Evolutionary conservation across 331 rosid genomes (phyloP), one percentile per base, ranked within the genome.

Genomic region (Telfairia occidentalis): DNA sequence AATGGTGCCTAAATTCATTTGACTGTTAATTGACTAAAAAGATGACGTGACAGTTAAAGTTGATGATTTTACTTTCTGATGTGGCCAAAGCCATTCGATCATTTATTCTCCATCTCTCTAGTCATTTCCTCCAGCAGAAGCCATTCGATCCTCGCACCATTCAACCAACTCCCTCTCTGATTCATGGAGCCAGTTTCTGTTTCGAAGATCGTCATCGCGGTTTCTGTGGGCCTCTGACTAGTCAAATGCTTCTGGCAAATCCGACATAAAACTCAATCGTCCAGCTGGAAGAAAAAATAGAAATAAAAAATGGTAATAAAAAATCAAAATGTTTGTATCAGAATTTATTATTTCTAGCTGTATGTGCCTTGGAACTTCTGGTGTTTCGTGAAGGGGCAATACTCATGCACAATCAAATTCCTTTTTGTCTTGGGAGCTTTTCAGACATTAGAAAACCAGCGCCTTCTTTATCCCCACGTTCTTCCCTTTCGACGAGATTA

Each of bases 101-200:
- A n/a, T n/a, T n/a, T n/a, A n/a, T n/a, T 89, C 92, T 43, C 97
- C 97, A 0, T 92, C 97, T 42, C 86, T 92, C 12, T 96, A 89
- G 71, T 89, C 97, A 0, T 86, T 83, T 23, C 93, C 87, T 7
- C 97, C 97, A 0, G 97, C 97, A 0, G 96, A 89, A 73, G 97
- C 97, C 19, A 92, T 92, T 79, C 86, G 92, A 37, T 89, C 97
- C 59, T 80, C 95, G 5, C 81, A 86, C 29, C 89, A 64, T 75
- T 30, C 79, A 58, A 5, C 65, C 46, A n/a, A n/a, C 40, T 46
- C 69, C 16, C 45, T 67, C 30, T 34, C 54, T 0, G 76, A 34
- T 50, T 70, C 73, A 10, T 16, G 30, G 7, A n/a, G 78, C 74
- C 86, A 59, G 8, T 74, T 89, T 57, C 82, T 84, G 0, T 91